Evolutionary conservation across 225 moss, liverwort and hornwort genomes (phyloP), one percentile per base, ranked within the genome.

Genomic region (Bryoerythrophyllum caledonicum): DNA sequence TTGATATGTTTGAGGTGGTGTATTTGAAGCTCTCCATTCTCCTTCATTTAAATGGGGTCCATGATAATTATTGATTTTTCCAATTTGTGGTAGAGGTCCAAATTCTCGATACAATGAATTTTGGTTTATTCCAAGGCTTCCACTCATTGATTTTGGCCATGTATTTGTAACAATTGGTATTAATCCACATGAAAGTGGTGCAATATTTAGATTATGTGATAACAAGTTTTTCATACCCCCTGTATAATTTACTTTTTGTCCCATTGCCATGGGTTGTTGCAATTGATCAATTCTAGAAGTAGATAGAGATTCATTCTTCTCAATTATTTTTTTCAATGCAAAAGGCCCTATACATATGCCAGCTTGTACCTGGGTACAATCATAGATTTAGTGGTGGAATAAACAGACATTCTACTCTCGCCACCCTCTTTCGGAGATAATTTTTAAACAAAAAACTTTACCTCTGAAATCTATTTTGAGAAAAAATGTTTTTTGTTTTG

Each of bases 291-390:
- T 17, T 26, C 72, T 46, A 63, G 46, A 71, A 20, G 53, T 0
- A 0, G 84, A 55, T 30, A 68, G 0, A 1, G 26, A 63, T 20
- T 75, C 10, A 1, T 63, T 70, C 54, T 72, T 84, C 38, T 80
- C 84, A 69, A 82, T 68, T 15, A 84, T n/a, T 4, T 61, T 8
- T 68, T 72, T 84, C 37, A 87, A 71, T 0, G 76, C 17, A 82
- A 68, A 84, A 48, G 84, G 87, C 4, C 87, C 87, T 10, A 1
- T 82, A 58, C 80, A 87, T 46, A 60, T 77, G n/a, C 72, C 26
- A 24, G 6, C 46, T 79, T 82, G 68, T 12, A 84, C 40, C 87
- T 87, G 7, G 38, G 1, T 38, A 38, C 7, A 2, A 32, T 32
- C 0, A 83, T 21, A 6, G 60, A 0, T 10, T 32, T 32, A 32